Evolutionary conservation across 1,284 basidiomycete species (phyloP).

Genomic region (Polyporus tsugae): DNA sequence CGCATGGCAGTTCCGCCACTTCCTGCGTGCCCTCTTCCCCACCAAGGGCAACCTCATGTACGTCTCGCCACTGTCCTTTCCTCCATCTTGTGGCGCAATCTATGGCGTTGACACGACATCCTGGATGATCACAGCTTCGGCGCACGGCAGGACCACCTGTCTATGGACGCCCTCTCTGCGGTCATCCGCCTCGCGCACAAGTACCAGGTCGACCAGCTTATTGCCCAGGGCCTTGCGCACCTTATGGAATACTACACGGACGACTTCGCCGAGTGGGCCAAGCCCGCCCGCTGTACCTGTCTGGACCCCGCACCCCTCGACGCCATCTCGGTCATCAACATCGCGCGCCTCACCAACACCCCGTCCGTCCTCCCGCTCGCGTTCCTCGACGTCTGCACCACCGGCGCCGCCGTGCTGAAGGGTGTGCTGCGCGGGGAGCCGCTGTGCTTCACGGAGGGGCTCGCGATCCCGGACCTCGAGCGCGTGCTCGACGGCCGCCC

Average conservation of each 20-base stretch:
- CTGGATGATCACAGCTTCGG: slow-evolving; percentile 1
- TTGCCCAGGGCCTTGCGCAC: slow-evolving; percentile 20
- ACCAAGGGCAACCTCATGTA: slow-evolving; percentile 19
- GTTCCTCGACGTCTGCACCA: slow-evolving; percentile 8
- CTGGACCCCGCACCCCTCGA: slow-evolving; percentile 12
- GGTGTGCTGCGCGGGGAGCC: slow-evolving; percentile 16
- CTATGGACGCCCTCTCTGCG: slow-evolving; percentile 18
- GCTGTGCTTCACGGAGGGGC: slow-evolving; percentile 1
- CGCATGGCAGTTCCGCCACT: slow-evolving; percentile 15
- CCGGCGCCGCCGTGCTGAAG: slow-evolving; percentile 5
- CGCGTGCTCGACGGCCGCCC: slow-evolving; percentile 18
- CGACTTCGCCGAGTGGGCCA: slow-evolving; percentile 20
- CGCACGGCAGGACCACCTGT: slow-evolving; percentile 4
- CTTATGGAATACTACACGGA: slow-evolving; percentile 24
- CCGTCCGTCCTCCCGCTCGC: slow-evolving; percentile 25
- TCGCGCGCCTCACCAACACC: slow-evolving; percentile 24
- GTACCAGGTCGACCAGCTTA: slow-evolving; percentile 25
- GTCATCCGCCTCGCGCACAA: slow-evolving; percentile 26
- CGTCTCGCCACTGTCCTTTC: too few relatives aligned
- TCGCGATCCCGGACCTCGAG: slow-evolving; percentile 11
- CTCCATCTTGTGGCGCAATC: too few relatives aligned
- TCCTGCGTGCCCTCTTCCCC: slow-evolving; percentile 19
- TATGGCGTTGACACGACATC: too few relatives aligned
- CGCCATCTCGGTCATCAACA: slow-evolving; percentile 24
- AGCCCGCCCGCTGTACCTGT: slow-evolving; percentile 9